Conservation (phyloP, 176 grass and related monocot species). For the Luzula sylvatica region DNA sequence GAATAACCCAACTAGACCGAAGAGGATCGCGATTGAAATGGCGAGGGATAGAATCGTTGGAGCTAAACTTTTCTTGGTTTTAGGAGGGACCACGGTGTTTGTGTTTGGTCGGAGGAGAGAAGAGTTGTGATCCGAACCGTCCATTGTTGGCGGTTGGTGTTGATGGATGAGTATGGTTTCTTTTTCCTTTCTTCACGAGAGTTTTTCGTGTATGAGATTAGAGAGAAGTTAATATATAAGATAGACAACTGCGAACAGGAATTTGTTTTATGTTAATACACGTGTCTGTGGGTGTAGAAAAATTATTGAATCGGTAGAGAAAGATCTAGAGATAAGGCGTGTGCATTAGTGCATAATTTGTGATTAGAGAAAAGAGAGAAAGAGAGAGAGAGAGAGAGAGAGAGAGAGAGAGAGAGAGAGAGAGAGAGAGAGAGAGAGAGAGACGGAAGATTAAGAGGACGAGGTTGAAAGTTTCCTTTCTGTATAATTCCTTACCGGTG, state of each 20-base stretch:
- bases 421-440: conserved; percentile 2
- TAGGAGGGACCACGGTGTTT: neutral
- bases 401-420: neutral
- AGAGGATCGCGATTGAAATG: conserved; percentile 8
- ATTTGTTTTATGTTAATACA: neutral
- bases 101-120: conserved; percentile 22
- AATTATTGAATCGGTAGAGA: conserved; percentile 6
- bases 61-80: neutral
- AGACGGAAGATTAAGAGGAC: neutral
- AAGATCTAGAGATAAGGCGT: neutral
- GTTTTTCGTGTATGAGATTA: conserved; percentile 7
- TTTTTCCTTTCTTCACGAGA: conserved; percentile 11
- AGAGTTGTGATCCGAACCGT: conserved; percentile 14
- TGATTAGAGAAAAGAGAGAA: neutral
- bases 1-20: conserved; percentile 11
- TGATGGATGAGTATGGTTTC: conserved; percentile 7
- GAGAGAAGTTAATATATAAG: neutral
- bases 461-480: conserved; percentile 3
- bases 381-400: neutral
- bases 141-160: conserved; percentile 8
- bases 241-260: neutral
- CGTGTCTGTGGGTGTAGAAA: neutral
- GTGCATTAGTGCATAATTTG: neutral
- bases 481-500: neutral
- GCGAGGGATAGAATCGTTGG: conserved; percentile 18